phyloP scores from a whole-genome alignment of 129 eudicot species.

The Helianthus annuus region DNA sequence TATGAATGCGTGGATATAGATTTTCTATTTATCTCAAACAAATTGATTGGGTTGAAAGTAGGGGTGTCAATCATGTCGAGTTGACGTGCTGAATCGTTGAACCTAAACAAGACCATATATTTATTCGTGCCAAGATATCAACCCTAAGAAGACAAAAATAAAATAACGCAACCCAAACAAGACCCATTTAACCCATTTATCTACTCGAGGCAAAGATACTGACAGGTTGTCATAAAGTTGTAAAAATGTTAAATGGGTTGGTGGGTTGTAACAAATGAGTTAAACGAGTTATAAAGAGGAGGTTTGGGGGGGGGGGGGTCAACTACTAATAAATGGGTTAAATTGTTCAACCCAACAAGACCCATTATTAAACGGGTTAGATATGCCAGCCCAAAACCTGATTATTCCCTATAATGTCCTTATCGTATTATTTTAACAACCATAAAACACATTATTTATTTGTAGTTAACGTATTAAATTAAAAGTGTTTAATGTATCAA shows the following conservation, averaged over 20 bases:
- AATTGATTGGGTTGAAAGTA: neutral
- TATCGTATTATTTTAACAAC: too few species aligned
- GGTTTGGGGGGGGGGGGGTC: neutral
- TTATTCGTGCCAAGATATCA: neutral
- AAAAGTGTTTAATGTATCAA: neutral
- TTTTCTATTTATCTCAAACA: neutral
- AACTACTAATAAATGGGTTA: neutral
- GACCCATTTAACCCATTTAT: neutral
- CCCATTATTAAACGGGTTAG: neutral
- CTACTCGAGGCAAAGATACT: neutral
- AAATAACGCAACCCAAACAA: neutral
- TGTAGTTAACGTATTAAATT: neutral
- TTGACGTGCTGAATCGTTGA: neutral
- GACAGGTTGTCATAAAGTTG: neutral
- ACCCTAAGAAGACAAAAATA: neutral
- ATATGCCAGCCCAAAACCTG: neutral
- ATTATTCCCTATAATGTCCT: neutral
- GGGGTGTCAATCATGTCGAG: neutral
- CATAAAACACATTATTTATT: too few species aligned
- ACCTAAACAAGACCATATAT: neutral
- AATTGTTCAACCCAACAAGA: neutral
- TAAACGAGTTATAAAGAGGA: neutral
- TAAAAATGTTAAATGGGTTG: neutral
- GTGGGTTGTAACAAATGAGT: neutral
- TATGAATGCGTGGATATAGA: neutral